Evolutionary conservation across 2,329 filamentous ascomycete species (phyloP).

Genomic region (Ophiostoma himal-ulmi): DNA sequence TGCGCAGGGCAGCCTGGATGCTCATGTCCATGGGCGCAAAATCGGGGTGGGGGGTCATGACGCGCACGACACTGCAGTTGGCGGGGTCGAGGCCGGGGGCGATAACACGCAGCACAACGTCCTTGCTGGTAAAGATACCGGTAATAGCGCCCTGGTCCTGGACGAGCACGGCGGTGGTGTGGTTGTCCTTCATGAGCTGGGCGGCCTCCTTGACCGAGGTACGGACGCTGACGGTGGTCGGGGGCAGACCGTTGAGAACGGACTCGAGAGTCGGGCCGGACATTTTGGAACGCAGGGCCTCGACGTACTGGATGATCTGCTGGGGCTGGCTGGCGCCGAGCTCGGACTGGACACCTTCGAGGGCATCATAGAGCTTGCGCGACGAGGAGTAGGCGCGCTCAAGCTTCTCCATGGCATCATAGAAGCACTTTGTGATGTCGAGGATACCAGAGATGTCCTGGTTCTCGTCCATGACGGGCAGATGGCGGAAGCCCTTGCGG

Average conservation of each 20-base stretch:
- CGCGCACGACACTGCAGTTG: slow-evolving; percentile 94
- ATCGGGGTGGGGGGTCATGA: slow-evolving; percentile 98
- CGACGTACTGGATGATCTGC: slow-evolving; percentile 98
- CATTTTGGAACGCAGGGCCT: slow-evolving; percentile 93
- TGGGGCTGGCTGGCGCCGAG: slow-evolving; percentile 92
- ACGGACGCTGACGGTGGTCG: slow-evolving; percentile 88
- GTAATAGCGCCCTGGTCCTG: slow-evolving; percentile 97
- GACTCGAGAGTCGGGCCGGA: slow-evolving; percentile 94
- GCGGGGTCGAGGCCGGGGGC: slow-evolving; percentile 89
- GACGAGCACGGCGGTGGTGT: slow-evolving; percentile 91
- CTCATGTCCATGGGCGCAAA: slow-evolving; percentile 99
- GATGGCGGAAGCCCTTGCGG: slow-evolving; percentile 90
- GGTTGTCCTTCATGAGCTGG: slow-evolving; percentile 95
- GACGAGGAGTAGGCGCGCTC: slow-evolving; percentile 97
- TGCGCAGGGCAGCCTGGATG: slow-evolving; percentile 93
- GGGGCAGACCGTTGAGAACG: slow-evolving; percentile 84
- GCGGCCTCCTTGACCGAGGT: slow-evolving; percentile 96
- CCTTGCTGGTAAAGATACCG: slow-evolving; percentile 98
- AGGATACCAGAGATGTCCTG: slow-evolving; percentile 97
- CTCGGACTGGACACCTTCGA: slow-evolving; percentile 97
- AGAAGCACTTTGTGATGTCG: slow-evolving; percentile 99
- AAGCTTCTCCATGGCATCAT: slow-evolving; percentile 99
- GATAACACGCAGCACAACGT: slow-evolving; percentile 96
- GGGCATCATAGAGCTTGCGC: slow-evolving; percentile 93
- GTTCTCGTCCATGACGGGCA: slow-evolving; percentile 99